phyloP scores from a whole-genome alignment of 2,329 filamentous ascomycete genomes.

The Alternaria conjuncta region DNA sequence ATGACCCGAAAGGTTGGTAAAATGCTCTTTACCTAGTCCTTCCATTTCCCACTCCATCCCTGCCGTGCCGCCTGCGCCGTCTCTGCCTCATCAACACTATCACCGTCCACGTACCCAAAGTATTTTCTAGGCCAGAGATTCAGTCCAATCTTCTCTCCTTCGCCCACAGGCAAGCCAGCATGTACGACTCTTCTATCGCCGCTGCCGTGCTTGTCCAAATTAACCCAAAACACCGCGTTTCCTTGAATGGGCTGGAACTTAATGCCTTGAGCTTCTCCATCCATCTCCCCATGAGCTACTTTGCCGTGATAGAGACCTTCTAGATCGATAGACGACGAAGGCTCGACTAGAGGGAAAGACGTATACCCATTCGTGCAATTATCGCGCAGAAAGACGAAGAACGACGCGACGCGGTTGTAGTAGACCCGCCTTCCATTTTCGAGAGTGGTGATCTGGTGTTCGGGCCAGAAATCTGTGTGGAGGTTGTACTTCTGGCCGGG shows the following conservation, averaged over 20 bases:
- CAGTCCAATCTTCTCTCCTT: conserved; percentile 64
- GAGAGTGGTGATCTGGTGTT: conserved; percentile 23
- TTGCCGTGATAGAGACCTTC: conserved; percentile 18
- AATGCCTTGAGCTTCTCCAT: conserved; percentile 33
- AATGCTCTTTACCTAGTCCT: background rate
- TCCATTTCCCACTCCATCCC: conserved; percentile 18
- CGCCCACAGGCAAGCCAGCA: conserved; percentile 62
- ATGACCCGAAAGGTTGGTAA: background rate
- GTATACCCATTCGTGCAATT: conserved; percentile 34
- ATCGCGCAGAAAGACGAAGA: conserved; percentile 34
- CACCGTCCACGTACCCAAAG: conserved; percentile 13
- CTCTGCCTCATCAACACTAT: background rate
- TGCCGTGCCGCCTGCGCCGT: background rate
- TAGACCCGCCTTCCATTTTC: conserved; percentile 15
- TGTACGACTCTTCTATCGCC: conserved; percentile 56
- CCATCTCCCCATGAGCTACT: conserved; percentile 23
- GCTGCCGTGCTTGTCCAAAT: conserved; percentile 56
- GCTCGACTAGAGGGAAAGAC: conserved; percentile 28
- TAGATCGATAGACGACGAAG: conserved; percentile 5
- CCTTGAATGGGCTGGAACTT: conserved; percentile 63
- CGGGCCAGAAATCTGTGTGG: conserved; percentile 35
- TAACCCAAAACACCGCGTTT: conserved; percentile 67
- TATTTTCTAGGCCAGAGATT: conserved; percentile 61
- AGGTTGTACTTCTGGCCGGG: conserved; percentile 31
- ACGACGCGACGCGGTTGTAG: conserved; percentile 31